These are phyloP conservation scores for Cercospora berteroae DNA, from an alignment of 2,329 filamentous ascomycete species.

Conservation along the genomic window DNA sequence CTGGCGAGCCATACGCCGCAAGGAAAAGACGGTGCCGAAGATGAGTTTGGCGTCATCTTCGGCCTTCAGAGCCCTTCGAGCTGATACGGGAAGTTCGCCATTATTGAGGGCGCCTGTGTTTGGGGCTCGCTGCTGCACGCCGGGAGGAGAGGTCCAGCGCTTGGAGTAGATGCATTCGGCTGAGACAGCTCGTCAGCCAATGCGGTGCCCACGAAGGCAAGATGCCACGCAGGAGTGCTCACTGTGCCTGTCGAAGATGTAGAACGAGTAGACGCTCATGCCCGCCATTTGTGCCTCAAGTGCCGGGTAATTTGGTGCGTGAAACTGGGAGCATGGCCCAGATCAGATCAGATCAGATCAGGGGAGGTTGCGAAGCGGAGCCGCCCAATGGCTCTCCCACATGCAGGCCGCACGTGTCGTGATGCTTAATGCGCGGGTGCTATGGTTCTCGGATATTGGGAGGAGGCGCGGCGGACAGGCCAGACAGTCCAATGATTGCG, in stretches of 20 bases:
- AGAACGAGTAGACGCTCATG: slow-evolving; percentile 97
- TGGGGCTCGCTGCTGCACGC: slow-evolving; percentile 17
- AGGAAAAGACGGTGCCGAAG: slow-evolving; percentile 93
- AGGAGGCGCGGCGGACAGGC: background rate
- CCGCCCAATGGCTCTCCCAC: background rate
- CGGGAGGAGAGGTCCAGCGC: slow-evolving; percentile 61
- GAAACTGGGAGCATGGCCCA: slow-evolving; percentile 6
- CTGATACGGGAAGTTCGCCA: slow-evolving; percentile 16
- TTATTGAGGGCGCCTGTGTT: slow-evolving; percentile 14
- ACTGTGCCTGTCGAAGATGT: slow-evolving; percentile 99
- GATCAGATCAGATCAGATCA: background rate
- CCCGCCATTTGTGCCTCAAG: slow-evolving; percentile 13
- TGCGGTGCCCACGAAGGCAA: background rate
- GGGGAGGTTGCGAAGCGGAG: background rate
- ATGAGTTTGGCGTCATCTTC: slow-evolving; percentile 93
- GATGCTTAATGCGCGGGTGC: slow-evolving; percentile 2
- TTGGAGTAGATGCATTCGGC: slow-evolving; percentile 97
- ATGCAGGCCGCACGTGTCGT: background rate
- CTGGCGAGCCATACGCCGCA: slow-evolving; percentile 95
- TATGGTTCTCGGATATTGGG: slow-evolving; percentile 4
- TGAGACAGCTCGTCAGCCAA: slow-evolving; percentile 41
- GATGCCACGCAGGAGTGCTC: slow-evolving; percentile 38
- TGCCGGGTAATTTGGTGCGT: background rate
- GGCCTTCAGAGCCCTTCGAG: slow-evolving; percentile 24
- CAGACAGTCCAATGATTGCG: background rate